phyloP scores from a whole-genome alignment of 345 rosid genomes.

The Melastoma malabathricum region DNA sequence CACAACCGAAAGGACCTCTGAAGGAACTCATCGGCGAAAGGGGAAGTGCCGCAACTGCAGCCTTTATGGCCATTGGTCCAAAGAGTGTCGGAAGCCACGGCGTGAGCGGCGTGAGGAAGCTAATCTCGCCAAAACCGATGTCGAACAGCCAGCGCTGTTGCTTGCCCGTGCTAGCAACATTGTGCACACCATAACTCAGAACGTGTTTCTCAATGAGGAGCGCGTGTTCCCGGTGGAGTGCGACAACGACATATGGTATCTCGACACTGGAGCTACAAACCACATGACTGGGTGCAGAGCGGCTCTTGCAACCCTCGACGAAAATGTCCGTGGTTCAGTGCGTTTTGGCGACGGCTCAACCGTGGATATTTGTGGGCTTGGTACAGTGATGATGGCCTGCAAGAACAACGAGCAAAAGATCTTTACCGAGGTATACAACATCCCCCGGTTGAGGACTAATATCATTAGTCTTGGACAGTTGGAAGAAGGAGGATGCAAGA shows the following conservation, averaged over 20 bases:
- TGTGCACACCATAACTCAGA: too few species aligned
- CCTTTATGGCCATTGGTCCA: background rate
- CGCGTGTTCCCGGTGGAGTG: background rate
- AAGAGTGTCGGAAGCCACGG: background rate
- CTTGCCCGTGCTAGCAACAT: too few species aligned
- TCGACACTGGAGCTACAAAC: conserved; percentile 2
- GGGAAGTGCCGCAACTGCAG: background rate
- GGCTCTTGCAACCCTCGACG: background rate
- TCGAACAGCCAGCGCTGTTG: too few species aligned
- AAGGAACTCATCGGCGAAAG: background rate
- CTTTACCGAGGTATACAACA: conserved; percentile 1
- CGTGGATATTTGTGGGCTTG: background rate
- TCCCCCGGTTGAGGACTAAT: conserved; percentile 1
- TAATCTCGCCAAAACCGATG: too few species aligned
- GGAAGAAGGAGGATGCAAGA: conserved; percentile 1
- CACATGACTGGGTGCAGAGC: background rate
- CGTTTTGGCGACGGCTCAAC: conserved; percentile 4
- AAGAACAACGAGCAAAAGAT: background rate
- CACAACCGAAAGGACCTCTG: too few species aligned
- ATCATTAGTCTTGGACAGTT: conserved; percentile 2
- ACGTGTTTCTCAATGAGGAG: conserved; percentile 1
- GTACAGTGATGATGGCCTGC: conserved; percentile 1
- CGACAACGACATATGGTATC: conserved; percentile 1
- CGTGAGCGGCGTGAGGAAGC: background rate
- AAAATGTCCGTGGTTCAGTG: background rate